Percentiles rank a stretch among this genome's conserved stretches.
phyloP scores from a whole-genome alignment of 352 stramenopile species.

The Ophiocytium majus region DNA sequence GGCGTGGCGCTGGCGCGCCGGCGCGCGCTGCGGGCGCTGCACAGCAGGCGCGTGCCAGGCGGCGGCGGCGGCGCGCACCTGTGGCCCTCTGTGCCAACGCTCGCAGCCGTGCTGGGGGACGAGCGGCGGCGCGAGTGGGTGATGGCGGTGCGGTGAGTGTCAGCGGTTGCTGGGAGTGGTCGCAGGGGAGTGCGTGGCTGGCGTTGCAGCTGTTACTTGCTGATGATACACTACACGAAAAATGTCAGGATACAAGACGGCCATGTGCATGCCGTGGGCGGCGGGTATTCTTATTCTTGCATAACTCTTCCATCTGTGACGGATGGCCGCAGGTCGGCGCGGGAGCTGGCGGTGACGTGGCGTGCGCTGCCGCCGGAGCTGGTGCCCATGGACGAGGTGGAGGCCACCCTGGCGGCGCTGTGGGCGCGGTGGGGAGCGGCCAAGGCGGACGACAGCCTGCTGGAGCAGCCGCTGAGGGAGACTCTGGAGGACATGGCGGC shows the following conservation, averaged over 20 bases:
- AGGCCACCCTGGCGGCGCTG: constrained; percentile 35
- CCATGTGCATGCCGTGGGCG: too few species aligned
- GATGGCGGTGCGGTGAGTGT: not conserved
- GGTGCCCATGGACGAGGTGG: constrained; percentile 31
- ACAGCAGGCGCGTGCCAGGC: not conserved
- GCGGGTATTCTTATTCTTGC: too few species aligned
- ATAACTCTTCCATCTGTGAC: not conserved
- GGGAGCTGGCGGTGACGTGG: constrained; percentile 26
- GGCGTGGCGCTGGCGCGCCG: not conserved
- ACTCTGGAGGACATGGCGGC: constrained; percentile 41
- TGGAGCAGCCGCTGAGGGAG: constrained; percentile 43
- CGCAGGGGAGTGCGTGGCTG: too few species aligned
- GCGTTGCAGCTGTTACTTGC: too few species aligned
- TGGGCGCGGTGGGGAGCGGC: constrained; percentile 31
- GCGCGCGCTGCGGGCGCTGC: not conserved
- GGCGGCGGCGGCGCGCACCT: constrained; percentile 11
- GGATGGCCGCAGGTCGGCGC: constrained; percentile 26
- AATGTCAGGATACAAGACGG: too few species aligned
- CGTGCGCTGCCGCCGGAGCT: constrained; percentile 30
- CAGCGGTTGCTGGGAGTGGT: too few species aligned
- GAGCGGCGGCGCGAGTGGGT: constrained; percentile 33
- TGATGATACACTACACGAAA: too few species aligned
- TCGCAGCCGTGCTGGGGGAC: constrained; percentile 15
- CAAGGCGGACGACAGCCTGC: constrained; percentile 43
- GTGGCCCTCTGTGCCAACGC: constrained; percentile 33